Evolutionary conservation across 345 rosid species (phyloP).

Genomic region (Euphorbia lathyris): DNA sequence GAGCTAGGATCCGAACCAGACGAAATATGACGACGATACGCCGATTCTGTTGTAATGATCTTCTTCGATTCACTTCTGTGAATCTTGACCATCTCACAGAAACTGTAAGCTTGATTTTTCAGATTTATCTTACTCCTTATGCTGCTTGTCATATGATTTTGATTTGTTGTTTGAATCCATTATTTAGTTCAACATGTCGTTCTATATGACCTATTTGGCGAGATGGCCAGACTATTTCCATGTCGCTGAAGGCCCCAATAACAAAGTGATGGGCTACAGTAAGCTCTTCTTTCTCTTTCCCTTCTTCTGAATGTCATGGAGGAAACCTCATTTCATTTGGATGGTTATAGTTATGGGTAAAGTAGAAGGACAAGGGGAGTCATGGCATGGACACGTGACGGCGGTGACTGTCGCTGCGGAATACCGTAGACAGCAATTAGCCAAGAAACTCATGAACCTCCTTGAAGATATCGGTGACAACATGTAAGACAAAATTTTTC

Average conservation of each 20-base stretch:
- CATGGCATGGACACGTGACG: conserved; percentile 98
- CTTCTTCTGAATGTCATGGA: conserved; percentile 1
- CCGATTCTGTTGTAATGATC: conserved; percentile 91
- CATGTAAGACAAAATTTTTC: conserved; percentile 49
- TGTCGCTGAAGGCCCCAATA: conserved; percentile 81
- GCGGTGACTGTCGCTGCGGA: conserved; percentile 92
- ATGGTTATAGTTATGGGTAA: conserved; percentile 80
- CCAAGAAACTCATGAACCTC: conserved; percentile 86
- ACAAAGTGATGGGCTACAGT: conserved; percentile 90
- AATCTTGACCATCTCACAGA: conserved; percentile 95
- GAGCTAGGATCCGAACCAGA: neutral
- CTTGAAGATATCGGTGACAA: conserved; percentile 83
- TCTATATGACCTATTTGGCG: conserved; percentile 95
- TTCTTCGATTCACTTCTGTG: conserved; percentile 76
- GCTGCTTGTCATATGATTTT: neutral
- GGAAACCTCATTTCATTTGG: conserved; percentile 1
- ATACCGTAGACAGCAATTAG: conserved; percentile 85
- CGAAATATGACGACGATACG: conserved; percentile 76
- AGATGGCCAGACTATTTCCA: conserved; percentile 97
- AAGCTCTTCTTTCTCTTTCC: conserved; percentile 15
- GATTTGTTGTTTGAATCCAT: neutral
- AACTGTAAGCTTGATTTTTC: conserved; percentile 45
- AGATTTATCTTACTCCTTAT: neutral
- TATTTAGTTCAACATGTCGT: conserved; percentile 85
- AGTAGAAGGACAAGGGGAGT: conserved; percentile 96